These are phyloP conservation scores for Fusarium sp. DNA, from an alignment of 2,329 filamentous ascomycete species.

Conservation along the genomic window DNA sequence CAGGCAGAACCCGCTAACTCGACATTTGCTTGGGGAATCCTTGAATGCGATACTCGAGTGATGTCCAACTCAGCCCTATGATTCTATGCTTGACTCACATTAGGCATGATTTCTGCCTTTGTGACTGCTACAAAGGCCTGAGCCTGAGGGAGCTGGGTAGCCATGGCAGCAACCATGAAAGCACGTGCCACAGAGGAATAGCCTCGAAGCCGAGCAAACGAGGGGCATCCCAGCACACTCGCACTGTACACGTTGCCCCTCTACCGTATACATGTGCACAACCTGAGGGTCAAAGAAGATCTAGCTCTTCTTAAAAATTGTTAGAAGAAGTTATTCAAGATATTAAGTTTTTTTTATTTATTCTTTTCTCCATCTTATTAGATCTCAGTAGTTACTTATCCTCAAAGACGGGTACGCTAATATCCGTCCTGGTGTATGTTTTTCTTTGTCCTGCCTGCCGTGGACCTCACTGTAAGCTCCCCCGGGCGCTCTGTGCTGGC, in stretches of 20 bases:
- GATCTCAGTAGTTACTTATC: too few species aligned
- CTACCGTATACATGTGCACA: background rate
- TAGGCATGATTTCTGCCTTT: background rate
- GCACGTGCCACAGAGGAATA: conserved; percentile 25
- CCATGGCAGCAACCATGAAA: conserved; percentile 2
- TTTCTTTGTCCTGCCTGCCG: too few species aligned
- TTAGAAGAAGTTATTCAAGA: too few species aligned
- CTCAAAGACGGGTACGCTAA: too few species aligned
- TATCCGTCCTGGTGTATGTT: too few species aligned
- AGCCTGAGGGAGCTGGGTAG: conserved; percentile 21
- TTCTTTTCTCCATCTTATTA: too few species aligned
- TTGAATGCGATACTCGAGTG: background rate
- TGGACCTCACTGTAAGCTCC: conserved; percentile 14
- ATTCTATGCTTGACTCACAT: conserved; percentile 3
- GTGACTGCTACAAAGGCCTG: background rate
- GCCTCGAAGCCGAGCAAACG: conserved; percentile 3
- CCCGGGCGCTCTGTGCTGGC: conserved; percentile 15
- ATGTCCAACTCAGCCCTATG: background rate
- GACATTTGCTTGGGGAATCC: background rate
- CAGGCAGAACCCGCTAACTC: conserved; percentile 19
- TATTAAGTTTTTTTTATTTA: too few species aligned
- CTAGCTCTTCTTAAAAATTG: too few species aligned
- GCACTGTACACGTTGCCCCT: conserved; percentile 41
- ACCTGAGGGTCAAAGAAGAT: too few species aligned
- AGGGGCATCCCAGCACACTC: conserved; percentile 15